phyloP scores from a whole-genome alignment of 805 yeast species.

The Nadsonia fulvescens region DNA sequence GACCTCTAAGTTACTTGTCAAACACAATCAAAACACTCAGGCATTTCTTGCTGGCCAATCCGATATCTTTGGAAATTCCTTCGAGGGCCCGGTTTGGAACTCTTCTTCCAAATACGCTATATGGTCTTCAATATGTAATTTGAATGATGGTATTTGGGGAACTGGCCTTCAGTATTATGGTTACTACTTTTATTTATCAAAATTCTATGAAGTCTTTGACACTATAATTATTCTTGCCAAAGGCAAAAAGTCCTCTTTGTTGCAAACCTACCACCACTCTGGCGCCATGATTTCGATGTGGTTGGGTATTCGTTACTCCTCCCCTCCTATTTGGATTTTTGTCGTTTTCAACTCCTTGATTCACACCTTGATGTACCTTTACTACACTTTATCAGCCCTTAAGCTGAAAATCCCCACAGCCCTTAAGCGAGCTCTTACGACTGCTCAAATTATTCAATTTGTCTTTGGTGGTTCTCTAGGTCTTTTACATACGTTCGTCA shows the following conservation, averaged over 20 bases:
- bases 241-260: conserved; percentile 45
- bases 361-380: conserved; percentile 57
- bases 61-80: conserved; percentile 10
- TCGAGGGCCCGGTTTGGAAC: conserved; percentile 7
- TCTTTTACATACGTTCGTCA: conserved; percentile 42
- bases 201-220: conserved; percentile 55
- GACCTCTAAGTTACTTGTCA: conserved; percentile 17
- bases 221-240: conserved; percentile 48
- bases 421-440: conserved; percentile 41
- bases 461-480: conserved; percentile 53
- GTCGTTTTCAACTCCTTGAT: conserved; percentile 67
- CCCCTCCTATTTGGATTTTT: conserved; percentile 69
- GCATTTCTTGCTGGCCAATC: conserved; percentile 8
- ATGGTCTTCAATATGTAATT: conserved; percentile 46
- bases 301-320: conserved; percentile 51
- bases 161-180: conserved; percentile 39
- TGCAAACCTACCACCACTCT: conserved; percentile 62
- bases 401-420: conserved; percentile 37
- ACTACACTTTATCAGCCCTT: conserved; percentile 43
- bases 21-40: conserved; percentile 8
- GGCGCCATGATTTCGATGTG: conserved; percentile 74
- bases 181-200: conserved; percentile 49
- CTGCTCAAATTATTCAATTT: conserved; percentile 53
- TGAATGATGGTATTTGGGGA: conserved; percentile 39
- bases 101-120: conserved; percentile 78